Evolutionary conservation across 441 rosid genomes (phyloP).

Genomic region (Bocquillonia castaneifolia): DNA sequence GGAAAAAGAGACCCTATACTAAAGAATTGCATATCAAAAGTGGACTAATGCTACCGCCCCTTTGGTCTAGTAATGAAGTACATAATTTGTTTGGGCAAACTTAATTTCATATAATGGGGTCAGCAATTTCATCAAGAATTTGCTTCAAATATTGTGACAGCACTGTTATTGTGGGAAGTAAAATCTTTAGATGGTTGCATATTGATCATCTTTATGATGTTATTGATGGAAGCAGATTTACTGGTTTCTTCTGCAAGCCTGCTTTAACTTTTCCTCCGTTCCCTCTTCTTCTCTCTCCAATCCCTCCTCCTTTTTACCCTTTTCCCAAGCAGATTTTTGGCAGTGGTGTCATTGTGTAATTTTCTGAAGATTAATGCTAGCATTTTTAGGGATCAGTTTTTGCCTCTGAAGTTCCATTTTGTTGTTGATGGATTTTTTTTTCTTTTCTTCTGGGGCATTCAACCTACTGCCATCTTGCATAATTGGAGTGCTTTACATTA

Average conservation of each 20-base stretch:
- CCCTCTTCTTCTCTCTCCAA: neutral
- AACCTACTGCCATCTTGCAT: neutral
- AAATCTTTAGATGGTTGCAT: constrained; percentile 7
- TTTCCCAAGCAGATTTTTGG: neutral
- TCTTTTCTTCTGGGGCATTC: neutral
- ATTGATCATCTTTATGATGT: constrained; percentile 1
- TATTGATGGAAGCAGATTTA: neutral
- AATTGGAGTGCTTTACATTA: neutral
- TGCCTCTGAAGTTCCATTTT: neutral
- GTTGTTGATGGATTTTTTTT: neutral
- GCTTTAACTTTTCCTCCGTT: neutral
- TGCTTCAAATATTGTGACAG: neutral
- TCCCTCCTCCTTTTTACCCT: neutral
- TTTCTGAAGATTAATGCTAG: neutral
- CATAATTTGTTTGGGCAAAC: neutral
- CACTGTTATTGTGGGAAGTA: neutral
- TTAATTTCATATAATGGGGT: neutral
- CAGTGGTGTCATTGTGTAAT: neutral
- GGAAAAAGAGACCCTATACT: neutral
- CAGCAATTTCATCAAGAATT: neutral
- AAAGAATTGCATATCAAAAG: neutral
- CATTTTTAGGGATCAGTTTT: neutral
- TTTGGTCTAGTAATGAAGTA: neutral
- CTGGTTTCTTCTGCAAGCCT: neutral
- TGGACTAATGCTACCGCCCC: neutral